Evolutionary conservation across 2,329 filamentous ascomycete genomes (phyloP), one percentile per base, ranked within the genome.

Genomic region (Hypoxylon sp.): DNA sequence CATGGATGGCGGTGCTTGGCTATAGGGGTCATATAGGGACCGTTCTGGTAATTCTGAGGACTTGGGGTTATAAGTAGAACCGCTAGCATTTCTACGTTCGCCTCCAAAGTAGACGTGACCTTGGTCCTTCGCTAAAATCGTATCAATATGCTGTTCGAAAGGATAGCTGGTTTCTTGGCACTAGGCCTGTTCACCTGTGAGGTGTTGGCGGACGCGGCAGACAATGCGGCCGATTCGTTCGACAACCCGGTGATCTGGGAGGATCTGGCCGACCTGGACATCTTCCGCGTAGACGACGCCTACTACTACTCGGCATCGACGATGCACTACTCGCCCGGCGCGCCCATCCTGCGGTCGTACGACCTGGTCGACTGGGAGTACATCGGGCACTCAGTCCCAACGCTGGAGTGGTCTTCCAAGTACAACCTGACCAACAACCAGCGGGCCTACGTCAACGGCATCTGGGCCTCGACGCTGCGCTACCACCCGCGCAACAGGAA

Each of bases 251-350:
- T 82, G 4, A 60, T 83, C 1, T 83, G 76, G 73, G 74, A 81
- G 55, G 81, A 83, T 48, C 72, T 82, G 5, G 76, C 81, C 1
- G 81, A 84, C 55, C 67, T 79, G 9, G 81, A 83, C 52, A 72
- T 83, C 24, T 77, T 82, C 62, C 76, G 79, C 1, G 64, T 65
- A 8, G 58, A 54, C 26, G 55, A 67, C 51, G 53, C 48, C 2
- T 82, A 52, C 48, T 83, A 83, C 68, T 82, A 78, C 66, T 79
- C 78, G 0, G 77, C 79, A 0, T 83, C 80, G 1, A 81, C 73
- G 1, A 79, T 83, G 66, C 76, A 78, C 29, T 83, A 78, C 60
- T 81, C 78, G 1, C 75, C 81, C 3, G 81, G 79, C 2, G 81
- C 80, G 0, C 79, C 81, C 0, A 71, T 83, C 3, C 71, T 83